These are phyloP conservation scores for Nidula niveotomentosa DNA, from an alignment of 1,284 basidiomycete genomes.

Conservation along the genomic window DNA sequence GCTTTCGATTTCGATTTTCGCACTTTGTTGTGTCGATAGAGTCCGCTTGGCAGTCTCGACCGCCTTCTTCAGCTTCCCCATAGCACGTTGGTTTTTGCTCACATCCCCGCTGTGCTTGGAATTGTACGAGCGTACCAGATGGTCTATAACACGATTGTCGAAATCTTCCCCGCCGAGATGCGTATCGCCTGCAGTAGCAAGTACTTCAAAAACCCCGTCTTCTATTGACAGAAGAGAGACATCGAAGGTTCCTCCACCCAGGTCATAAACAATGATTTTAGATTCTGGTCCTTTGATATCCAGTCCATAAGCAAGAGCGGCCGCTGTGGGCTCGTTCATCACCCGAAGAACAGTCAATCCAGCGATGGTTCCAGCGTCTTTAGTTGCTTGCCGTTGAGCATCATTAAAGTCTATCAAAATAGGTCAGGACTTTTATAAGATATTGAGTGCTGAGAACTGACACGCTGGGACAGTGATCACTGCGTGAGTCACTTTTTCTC, in stretches of 20 bases:
- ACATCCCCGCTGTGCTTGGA: slow-evolving; percentile 94
- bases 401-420: slow-evolving; percentile 84
- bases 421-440: no score
- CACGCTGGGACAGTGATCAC: slow-evolving; percentile 93
- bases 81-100: slow-evolving; percentile 81
- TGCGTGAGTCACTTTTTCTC: slow-evolving; percentile 80
- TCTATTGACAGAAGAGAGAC: slow-evolving; percentile 98
- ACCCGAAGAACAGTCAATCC: slow-evolving; percentile 94
- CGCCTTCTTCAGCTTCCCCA: slow-evolving; percentile 99
- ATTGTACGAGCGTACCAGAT: slow-evolving; percentile 99
- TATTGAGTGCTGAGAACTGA: no score
- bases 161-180: slow-evolving; percentile 99
- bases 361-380: slow-evolving; percentile 90
- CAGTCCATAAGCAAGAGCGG: slow-evolving; percentile 94
- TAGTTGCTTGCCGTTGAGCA: slow-evolving; percentile 94
- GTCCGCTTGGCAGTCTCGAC: slow-evolving; percentile 99
- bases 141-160: slow-evolving; percentile 97
- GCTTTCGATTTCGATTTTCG: slow-evolving; percentile 98
- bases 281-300: slow-evolving; percentile 90
- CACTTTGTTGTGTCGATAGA: slow-evolving; percentile 95
- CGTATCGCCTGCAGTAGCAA: slow-evolving; percentile 98
- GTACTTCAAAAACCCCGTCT: slow-evolving; percentile 99
- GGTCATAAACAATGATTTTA: slow-evolving; percentile 97
- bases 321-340: slow-evolving; percentile 96
- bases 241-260: slow-evolving; percentile 99